Conservation (phyloP, 306 rosid species). For the Hylodesmum podocarpum region DNA sequence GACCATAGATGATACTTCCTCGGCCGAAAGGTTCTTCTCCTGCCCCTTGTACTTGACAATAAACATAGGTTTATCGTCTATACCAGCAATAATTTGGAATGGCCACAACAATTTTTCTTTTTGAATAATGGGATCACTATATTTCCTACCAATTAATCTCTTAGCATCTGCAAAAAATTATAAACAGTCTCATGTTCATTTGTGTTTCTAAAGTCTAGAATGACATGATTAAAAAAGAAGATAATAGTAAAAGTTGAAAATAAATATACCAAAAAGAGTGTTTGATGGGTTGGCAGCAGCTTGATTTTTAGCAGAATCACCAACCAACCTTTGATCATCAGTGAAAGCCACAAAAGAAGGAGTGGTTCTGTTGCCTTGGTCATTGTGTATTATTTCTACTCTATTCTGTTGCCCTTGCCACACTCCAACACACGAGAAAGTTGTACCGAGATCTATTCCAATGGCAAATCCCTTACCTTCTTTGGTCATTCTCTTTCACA, state of each 20-base stretch:
- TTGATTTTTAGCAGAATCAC: neutral
- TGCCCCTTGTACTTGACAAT: constrained; percentile 47
- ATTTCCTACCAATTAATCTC: constrained; percentile 23
- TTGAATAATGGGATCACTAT: constrained; percentile 32
- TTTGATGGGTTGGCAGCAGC: neutral
- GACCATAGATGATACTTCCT: neutral
- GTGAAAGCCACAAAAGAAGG: constrained; percentile 26
- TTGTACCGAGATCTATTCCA: constrained; percentile 30
- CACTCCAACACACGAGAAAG: constrained; percentile 6
- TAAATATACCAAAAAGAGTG: constrained; percentile 7
- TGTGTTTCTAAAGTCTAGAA: neutral
- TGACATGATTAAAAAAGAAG: neutral
- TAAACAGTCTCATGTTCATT: too few relatives aligned
- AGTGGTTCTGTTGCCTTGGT: constrained; percentile 15
- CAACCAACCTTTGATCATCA: neutral
- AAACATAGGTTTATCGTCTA: constrained; percentile 51
- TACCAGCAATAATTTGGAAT: constrained; percentile 29
- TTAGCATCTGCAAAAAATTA: constrained; percentile 30
- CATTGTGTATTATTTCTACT: constrained; percentile 20
- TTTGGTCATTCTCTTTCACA: neutral
- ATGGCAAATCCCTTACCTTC: neutral
- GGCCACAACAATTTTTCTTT: constrained; percentile 50
- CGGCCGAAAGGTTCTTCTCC: constrained; percentile 16
- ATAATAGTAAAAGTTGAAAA: neutral
- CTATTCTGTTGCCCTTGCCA: neutral